Evolutionary conservation across 768 basidiomycete species (phyloP).

Genomic region (Leucogyrophana mollusca): DNA sequence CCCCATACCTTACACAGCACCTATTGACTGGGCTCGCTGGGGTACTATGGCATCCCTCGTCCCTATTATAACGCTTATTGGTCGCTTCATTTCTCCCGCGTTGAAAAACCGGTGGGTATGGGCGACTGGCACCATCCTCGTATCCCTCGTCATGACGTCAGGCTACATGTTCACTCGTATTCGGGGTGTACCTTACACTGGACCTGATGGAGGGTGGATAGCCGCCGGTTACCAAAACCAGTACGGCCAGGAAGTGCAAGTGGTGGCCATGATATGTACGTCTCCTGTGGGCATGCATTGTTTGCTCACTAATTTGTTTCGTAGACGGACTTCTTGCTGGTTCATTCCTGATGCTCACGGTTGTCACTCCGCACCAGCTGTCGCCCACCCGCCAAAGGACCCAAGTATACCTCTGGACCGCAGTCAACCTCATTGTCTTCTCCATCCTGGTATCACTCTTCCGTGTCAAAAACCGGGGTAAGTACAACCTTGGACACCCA

Average conservation of each 20-base stretch:
- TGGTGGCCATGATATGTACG: conserved; percentile 84
- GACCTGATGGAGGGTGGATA: conserved; percentile 72
- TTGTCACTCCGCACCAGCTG: conserved; percentile 76
- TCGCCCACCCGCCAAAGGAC: conserved; percentile 75
- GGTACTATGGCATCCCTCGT: conserved; percentile 44
- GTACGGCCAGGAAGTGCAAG: conserved; percentile 89
- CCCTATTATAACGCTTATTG: conserved; percentile 46
- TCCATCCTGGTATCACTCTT: conserved; percentile 86
- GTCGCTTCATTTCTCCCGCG: conserved; percentile 63
- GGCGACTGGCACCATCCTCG: conserved; percentile 61
- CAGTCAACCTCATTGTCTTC: conserved; percentile 79
- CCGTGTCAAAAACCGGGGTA: conserved; percentile 87
- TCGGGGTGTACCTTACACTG: conserved; percentile 70
- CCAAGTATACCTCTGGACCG: conserved; percentile 89
- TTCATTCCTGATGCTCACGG: conserved; percentile 75
- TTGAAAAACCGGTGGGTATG: conserved; percentile 76
- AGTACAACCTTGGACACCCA: conserved; percentile 13
- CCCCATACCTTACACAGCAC: conserved; percentile 78
- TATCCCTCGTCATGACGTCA: conserved; percentile 81
- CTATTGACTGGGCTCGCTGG: conserved; percentile 69
- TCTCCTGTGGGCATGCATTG: conserved; percentile 15
- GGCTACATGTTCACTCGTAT: conserved; percentile 98
- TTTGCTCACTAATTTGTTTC: conserved; percentile 10
- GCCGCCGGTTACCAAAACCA: conserved; percentile 88
- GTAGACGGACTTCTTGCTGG: conserved; percentile 84